Conservation (phyloP, 768 basidiomycete genomes). For the Glaciozyma antarctica region DNA sequence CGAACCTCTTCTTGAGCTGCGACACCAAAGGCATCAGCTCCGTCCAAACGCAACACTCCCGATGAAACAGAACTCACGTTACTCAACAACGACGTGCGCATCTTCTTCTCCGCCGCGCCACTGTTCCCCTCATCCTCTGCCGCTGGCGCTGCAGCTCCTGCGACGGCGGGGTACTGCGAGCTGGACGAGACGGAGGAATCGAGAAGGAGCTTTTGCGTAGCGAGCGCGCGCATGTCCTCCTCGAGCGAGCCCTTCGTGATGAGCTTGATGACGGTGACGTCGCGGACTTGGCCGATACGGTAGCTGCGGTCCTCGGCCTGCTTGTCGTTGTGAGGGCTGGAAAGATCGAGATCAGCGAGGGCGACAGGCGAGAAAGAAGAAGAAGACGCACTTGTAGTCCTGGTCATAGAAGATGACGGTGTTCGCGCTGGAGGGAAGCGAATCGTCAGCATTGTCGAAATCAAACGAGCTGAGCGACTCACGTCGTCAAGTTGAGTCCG, state of each 20-base stretch:
- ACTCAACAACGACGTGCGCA: conserved; percentile 2
- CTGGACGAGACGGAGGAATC: conserved; percentile 14
- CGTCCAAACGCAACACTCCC: too few relatives aligned
- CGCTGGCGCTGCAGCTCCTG: background rate
- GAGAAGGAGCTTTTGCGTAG: conserved; percentile 20
- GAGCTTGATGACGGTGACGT: conserved; percentile 89
- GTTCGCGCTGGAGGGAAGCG: conserved; percentile 54
- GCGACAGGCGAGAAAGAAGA: background rate
- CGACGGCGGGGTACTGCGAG: conserved; percentile 2
- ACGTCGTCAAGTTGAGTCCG: conserved; percentile 76
- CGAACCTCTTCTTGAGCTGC: too few relatives aligned
- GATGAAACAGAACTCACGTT: background rate
- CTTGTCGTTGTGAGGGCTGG: conserved; percentile 62
- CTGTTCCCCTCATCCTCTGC: conserved; percentile 3
- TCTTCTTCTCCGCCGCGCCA: conserved; percentile 7
- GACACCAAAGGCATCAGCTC: too few relatives aligned
- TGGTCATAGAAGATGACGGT: conserved; percentile 93
- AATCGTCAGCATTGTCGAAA: too few relatives aligned
- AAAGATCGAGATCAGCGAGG: background rate
- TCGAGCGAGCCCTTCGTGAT: conserved; percentile 57
- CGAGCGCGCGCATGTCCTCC: conserved; percentile 69
- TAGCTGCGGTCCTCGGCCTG: conserved; percentile 97
- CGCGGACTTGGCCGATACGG: conserved; percentile 73
- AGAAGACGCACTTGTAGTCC: conserved; percentile 62
- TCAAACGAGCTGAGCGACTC: too few relatives aligned